Base-by-base conservation (phyloP, 2,329 filamentous ascomycete species). In the Epichloe glyceriae region DNA sequence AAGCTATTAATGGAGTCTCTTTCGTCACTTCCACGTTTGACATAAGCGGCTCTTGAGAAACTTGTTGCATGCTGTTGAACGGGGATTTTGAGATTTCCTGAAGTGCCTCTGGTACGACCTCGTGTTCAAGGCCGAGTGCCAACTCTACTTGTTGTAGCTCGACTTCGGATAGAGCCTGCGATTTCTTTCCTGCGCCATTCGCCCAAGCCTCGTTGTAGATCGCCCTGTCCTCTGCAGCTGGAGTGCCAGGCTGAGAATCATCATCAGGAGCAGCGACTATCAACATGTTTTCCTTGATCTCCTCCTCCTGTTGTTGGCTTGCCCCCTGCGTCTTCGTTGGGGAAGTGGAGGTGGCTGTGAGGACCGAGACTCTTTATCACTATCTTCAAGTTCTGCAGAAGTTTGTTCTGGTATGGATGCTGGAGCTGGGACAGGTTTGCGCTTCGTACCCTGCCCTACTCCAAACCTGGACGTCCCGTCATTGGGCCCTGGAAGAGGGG, bases 401-500 rank as follows among this genome's bases (percentile, higher is more conserved):
- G 46, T 45, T 26, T 54, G 57, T 5, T 57, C 57, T 8, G 56
- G 48, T 5, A 52, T 42, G 20, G 73, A 65, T 19, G 74, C 64
- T 38, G 76, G 68, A 7, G 83, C 67, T 2, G 80, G 74, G 8
- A 84, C 67, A 2, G 80, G 74, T 58, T 85, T 88, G n/a, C 84
- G 73, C 61, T 79, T 83, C 3, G 82, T 78, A 1, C 82, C 72
- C 30, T 72, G 72, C 52, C 73, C 76, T 15, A 76, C 71, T 46
- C 74, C 76, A 43, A 77, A 75, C 60, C 78, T 80, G 6, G 78
- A 75, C 52, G 72, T 76, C 50, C 73, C 78, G 37, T 82, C 79
- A 1, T 83, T 84, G 41, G 73, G 79, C 2, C 65, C 61, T 5
- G 89, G 88, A 1, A 95, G 73, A 3, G 89, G 88, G 43, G 78